These are phyloP conservation scores for Xylaria grammica DNA, from an alignment of 495 filamentous ascomycete genomes.

Conservation along the genomic window DNA sequence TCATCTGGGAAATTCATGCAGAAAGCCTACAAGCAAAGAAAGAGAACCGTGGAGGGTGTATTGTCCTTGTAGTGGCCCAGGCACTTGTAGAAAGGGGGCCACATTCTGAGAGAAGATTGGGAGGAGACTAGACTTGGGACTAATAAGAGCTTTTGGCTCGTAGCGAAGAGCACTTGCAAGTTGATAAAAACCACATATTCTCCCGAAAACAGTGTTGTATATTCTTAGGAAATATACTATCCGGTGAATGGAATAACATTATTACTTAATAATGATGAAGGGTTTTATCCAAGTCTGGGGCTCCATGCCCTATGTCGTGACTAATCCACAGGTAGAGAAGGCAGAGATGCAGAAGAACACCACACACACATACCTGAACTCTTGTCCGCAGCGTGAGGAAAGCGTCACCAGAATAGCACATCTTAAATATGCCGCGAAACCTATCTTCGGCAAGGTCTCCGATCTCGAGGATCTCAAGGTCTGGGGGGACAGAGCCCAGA, in stretches of 20 bases:
- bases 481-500: slow-evolving; percentile 87
- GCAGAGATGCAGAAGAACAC: background rate
- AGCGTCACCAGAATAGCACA: slow-evolving; percentile 95
- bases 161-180: slow-evolving; percentile 1
- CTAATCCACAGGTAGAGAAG: background rate
- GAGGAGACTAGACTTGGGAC: background rate
- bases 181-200: background rate
- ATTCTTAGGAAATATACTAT: background rate
- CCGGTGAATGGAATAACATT: background rate
- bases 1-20: slow-evolving; percentile 33
- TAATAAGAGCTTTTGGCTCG: background rate
- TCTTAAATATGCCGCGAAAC: slow-evolving; percentile 98
- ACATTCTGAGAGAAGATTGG: background rate
- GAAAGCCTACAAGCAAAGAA: slow-evolving; percentile 27
- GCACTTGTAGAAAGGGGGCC: background rate
- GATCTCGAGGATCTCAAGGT: slow-evolving; percentile 95
- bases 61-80: slow-evolving; percentile 21
- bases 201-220: too few species aligned
- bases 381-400: slow-evolving; percentile 92
- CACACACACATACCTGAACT: slow-evolving; percentile 78
- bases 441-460: slow-evolving; percentile 96
- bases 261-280: background rate
- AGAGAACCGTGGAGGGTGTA: background rate
- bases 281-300: background rate
- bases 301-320: background rate